These are phyloP conservation scores for Backusella australiensis DNA, from an alignment of 192 early-diverging fungal genomes.

Conservation along the genomic window DNA sequence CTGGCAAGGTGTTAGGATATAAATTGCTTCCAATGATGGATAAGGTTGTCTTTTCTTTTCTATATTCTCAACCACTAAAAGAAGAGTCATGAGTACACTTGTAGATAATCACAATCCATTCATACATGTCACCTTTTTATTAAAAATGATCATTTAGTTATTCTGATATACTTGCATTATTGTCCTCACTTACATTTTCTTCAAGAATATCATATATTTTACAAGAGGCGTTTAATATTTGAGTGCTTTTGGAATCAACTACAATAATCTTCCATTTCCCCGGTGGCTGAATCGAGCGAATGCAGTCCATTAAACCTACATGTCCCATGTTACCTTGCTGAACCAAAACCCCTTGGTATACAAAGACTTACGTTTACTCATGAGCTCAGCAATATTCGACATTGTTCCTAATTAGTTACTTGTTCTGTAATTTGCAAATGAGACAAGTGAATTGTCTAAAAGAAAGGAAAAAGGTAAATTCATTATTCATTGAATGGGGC, in stretches of 20 bases:
- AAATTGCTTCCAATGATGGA: slow-evolving; percentile 58
- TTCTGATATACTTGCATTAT: not conserved
- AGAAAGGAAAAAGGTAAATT: not conserved
- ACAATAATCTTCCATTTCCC: slow-evolving; percentile 82
- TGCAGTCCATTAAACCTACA: slow-evolving; percentile 67
- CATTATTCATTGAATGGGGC: not conserved
- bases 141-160: not conserved
- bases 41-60: slow-evolving; percentile 60
- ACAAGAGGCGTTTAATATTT: slow-evolving; percentile 69
- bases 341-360: no score
- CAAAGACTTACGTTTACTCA: slow-evolving; percentile 1
- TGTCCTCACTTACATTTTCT: slow-evolving; percentile 50
- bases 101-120: not conserved
- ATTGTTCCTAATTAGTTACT: not conserved
- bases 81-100: no score
- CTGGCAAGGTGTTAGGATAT: slow-evolving; percentile 54
- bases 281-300: slow-evolving; percentile 71
- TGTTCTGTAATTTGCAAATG: not conserved
- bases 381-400: not conserved
- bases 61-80: slow-evolving; percentile 59
- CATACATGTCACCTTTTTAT: slow-evolving; percentile 24
- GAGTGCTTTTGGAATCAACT: slow-evolving; percentile 69
- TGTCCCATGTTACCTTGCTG: no score
- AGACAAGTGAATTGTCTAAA: not conserved
- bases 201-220: slow-evolving; percentile 77